phyloP scores from a whole-genome alignment of 2,329 filamentous ascomycete genomes.

The Botryotinia convoluta region DNA sequence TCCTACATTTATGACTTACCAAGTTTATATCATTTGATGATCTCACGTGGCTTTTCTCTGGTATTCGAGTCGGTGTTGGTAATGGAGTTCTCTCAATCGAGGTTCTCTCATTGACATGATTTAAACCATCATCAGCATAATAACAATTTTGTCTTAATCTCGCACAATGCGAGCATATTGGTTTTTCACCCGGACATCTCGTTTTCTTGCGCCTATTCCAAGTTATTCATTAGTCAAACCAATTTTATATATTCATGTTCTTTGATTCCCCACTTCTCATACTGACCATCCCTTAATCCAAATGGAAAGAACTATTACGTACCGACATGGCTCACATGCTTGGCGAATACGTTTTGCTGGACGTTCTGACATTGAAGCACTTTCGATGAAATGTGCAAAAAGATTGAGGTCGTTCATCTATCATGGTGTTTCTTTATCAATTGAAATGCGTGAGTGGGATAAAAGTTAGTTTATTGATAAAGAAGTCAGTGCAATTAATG shows the following conservation, averaged over 20 bases:
- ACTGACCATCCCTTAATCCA: background rate
- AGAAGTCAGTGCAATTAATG: background rate
- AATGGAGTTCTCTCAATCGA: slow-evolving; percentile 12
- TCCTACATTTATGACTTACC: background rate
- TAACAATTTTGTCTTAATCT: slow-evolving; percentile 48
- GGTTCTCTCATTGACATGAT: slow-evolving; percentile 22
- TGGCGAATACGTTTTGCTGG: slow-evolving; percentile 36
- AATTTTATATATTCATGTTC: background rate
- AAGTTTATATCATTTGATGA: slow-evolving; percentile 13
- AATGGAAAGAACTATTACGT: slow-evolving; percentile 14
- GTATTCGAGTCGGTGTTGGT: background rate
- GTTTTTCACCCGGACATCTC: slow-evolving; percentile 50
- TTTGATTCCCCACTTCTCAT: background rate
- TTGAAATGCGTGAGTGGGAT: background rate
- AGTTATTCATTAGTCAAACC: slow-evolving; percentile 4
- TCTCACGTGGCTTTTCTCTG: background rate
- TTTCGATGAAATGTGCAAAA: slow-evolving; percentile 20
- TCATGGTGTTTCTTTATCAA: slow-evolving; percentile 6
- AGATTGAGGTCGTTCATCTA: slow-evolving; percentile 10
- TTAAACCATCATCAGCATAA: slow-evolving; percentile 40
- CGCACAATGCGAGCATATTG: slow-evolving; percentile 48
- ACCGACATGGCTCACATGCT: slow-evolving; percentile 42
- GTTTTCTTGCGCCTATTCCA: slow-evolving; percentile 48
- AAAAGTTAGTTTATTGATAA: slow-evolving; percentile 1
- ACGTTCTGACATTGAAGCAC: slow-evolving; percentile 27